Evolutionary conservation across 208 protist species (phyloP).

Genomic region (Crithidia bombi): DNA sequence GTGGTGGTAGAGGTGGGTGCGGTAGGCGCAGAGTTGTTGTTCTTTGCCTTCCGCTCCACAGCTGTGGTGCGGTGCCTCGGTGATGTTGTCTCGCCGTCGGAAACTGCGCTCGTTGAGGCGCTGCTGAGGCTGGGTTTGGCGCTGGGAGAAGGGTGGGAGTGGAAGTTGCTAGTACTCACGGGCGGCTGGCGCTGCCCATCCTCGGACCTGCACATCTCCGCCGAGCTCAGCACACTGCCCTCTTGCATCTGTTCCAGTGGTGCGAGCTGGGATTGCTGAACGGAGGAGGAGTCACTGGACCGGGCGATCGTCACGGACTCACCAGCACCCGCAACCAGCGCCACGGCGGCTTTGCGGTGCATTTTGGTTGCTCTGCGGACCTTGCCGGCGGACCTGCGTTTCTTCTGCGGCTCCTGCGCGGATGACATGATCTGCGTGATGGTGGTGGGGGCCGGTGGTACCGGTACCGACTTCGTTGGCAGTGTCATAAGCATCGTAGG

Average conservation of each 20-base stretch:
- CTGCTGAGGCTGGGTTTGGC: not conserved
- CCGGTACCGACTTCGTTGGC: conserved; percentile 1
- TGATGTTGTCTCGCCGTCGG: not conserved
- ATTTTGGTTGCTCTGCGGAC: conserved; percentile 13
- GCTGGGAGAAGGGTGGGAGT: not conserved
- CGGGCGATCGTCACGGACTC: conserved; percentile 10
- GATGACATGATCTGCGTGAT: not conserved
- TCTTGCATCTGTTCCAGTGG: not conserved
- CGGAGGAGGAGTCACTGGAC: not conserved
- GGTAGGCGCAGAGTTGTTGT: not conserved
- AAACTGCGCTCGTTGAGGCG: not conserved
- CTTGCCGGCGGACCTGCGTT: not conserved
- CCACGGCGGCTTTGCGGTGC: conserved; percentile 17
- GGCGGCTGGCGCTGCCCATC: not conserved
- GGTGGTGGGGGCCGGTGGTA: not conserved
- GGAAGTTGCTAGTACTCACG: not conserved
- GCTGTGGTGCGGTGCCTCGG: conserved; percentile 5
- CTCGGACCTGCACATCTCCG: conserved; percentile 15
- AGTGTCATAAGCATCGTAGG: not conserved
- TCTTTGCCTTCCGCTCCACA: not conserved
- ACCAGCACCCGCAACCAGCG: not conserved
- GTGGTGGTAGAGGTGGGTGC: not conserved
- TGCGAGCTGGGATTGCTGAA: not conserved
- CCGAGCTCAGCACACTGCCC: not conserved
- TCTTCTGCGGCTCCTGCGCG: conserved; percentile 16